Percentiles rank a stretch among this genome's conserved stretches.
Evolutionary conservation across 345 rosid genomes (phyloP).

Genomic region (Conringia planisiliqua): DNA sequence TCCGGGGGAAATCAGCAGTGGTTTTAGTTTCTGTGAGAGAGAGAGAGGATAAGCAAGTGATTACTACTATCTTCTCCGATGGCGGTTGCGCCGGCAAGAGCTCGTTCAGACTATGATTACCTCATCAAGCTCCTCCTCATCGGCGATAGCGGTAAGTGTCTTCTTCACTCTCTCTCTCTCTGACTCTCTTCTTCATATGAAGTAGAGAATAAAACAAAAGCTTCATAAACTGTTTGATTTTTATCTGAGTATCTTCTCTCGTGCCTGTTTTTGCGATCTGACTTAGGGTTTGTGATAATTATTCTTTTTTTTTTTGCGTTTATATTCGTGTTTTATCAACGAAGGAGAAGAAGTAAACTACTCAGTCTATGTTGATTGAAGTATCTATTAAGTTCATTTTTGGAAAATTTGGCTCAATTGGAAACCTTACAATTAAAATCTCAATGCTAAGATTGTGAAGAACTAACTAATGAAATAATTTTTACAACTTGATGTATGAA

Average conservation of each 20-base stretch:
- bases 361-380: background rate
- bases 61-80: slow-evolving; percentile 7
- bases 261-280: background rate
- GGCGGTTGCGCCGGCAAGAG: slow-evolving; percentile 52
- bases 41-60: background rate
- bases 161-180: background rate
- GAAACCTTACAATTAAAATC: background rate
- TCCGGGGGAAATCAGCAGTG: background rate
- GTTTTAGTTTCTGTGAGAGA: background rate
- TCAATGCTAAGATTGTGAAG: background rate
- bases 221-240: background rate
- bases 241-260: background rate
- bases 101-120: slow-evolving; percentile 54
- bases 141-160: slow-evolving; percentile 46
- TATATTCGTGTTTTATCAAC: background rate
- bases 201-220: background rate
- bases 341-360: background rate
- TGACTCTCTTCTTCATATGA: background rate
- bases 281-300: slow-evolving; percentile 23
- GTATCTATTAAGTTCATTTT: background rate
- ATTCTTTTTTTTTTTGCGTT: background rate
- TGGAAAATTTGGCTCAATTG: background rate
- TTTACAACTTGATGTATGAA: background rate
- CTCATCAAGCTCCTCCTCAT: slow-evolving; percentile 51
- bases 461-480: background rate